Evolutionary conservation across 139 green algal genomes (phyloP).

Genomic region (Closterium sp.): DNA sequence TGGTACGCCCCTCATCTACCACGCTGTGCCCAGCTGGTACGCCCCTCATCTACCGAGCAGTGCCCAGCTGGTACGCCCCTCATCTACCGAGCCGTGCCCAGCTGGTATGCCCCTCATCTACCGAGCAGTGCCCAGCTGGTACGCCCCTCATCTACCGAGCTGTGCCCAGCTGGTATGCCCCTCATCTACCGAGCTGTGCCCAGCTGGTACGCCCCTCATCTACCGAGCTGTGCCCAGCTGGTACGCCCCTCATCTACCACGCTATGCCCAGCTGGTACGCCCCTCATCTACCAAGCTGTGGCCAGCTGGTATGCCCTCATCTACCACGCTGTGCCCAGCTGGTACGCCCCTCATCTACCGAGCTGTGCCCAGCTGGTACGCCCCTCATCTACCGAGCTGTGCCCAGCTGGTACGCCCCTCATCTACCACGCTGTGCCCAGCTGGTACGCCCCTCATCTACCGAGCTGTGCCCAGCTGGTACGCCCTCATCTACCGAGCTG

Average conservation of each 20-base stretch:
- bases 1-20: slow-evolving; percentile 68
- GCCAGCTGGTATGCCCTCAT: neutral
- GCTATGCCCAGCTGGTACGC: slow-evolving; percentile 85
- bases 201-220: no score
- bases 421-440: no score
- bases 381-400: slow-evolving; percentile 72
- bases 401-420: slow-evolving; percentile 72
- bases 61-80: no score
- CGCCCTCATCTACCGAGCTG: neutral
- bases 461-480: no score
- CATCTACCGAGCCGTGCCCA: neutral
- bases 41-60: no score
- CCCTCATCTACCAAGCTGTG: no score
- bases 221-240: neutral
- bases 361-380: slow-evolving; percentile 59
- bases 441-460: no score
- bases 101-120: slow-evolving; percentile 65
- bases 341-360: no score
- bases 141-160: no score
- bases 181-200: no score
- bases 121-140: slow-evolving; percentile 88
- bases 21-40: neutral
- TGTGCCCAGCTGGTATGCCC: neutral
- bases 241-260: slow-evolving; percentile 68
- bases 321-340: no score